These are phyloP conservation scores for Thuidium tamariscinum DNA, from an alignment of 225 moss, liverwort and hornwort genomes.

Conservation along the genomic window DNA sequence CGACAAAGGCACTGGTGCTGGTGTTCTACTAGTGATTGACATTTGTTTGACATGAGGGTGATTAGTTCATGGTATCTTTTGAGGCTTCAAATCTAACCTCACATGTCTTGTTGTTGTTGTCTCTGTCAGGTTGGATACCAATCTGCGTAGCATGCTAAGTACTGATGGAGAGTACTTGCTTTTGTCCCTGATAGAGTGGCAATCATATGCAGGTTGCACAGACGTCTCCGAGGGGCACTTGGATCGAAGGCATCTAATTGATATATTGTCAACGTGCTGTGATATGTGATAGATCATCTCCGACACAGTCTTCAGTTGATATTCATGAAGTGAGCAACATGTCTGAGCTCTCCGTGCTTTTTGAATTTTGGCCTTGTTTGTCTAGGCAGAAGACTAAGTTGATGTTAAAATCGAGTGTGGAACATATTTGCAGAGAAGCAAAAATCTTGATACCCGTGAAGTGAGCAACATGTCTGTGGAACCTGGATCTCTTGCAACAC, in stretches of 20 bases:
- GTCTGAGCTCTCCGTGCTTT: too few relatives aligned
- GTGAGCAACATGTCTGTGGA: not conserved
- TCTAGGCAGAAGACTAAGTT: too few relatives aligned
- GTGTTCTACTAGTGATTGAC: not conserved
- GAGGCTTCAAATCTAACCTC: too few relatives aligned
- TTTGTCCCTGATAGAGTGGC: not conserved
- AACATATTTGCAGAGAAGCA: too few relatives aligned
- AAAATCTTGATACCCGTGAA: not conserved
- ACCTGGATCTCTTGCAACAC: not conserved
- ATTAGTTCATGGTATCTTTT: not conserved
- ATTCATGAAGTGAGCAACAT: not conserved
- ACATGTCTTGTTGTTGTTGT: not conserved
- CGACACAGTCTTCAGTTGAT: not conserved
- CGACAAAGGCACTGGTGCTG: not conserved
- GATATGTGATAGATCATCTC: not conserved
- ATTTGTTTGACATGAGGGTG: not conserved
- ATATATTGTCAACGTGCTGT: not conserved
- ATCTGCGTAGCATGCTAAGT: not conserved
- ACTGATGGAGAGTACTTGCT: not conserved
- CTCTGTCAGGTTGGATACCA: not conserved
- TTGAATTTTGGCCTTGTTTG: too few relatives aligned
- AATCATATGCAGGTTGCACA: not conserved
- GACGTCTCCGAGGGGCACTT: not conserved
- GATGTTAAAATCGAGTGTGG: too few relatives aligned
- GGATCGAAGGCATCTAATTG: not conserved